Conservation (phyloP, 2,329 filamentous ascomycete genomes). For the Lachnellula arida region DNA sequence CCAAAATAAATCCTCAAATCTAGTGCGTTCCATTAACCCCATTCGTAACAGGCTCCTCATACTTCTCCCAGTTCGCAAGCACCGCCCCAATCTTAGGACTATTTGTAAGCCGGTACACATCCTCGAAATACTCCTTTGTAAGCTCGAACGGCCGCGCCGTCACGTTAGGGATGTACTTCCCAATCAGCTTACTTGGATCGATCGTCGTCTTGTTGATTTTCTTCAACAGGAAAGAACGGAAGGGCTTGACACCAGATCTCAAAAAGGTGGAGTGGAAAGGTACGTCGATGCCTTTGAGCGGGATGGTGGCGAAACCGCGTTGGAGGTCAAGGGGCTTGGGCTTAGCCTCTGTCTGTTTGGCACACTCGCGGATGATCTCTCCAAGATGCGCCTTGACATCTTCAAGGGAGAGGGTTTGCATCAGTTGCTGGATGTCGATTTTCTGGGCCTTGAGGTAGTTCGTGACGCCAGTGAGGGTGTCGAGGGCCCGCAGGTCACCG, state of each 20-base stretch:
- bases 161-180: slow-evolving; percentile 99
- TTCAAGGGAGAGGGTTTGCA: slow-evolving; percentile 79
- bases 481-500: slow-evolving; percentile 65
- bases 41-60: slow-evolving; percentile 29
- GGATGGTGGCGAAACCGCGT: slow-evolving; percentile 95
- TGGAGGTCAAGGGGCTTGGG: slow-evolving; percentile 83
- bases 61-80: slow-evolving; percentile 34
- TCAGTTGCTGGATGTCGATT: slow-evolving; percentile 92
- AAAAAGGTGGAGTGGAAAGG: slow-evolving; percentile 99
- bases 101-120: slow-evolving; percentile 93
- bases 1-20: too few species aligned
- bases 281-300: slow-evolving; percentile 94
- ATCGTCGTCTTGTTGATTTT: slow-evolving; percentile 99
- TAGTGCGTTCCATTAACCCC: slow-evolving; percentile 21
- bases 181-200: slow-evolving; percentile 91
- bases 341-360: slow-evolving; percentile 83
- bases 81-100: slow-evolving; percentile 33
- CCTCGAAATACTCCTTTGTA: slow-evolving; percentile 98
- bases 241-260: slow-evolving; percentile 96
- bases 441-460: slow-evolving; percentile 97
- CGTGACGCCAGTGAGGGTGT: slow-evolving; percentile 63
- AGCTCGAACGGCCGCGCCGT: slow-evolving; percentile 93
- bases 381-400: slow-evolving; percentile 86
- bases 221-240: slow-evolving; percentile 97
- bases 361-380: slow-evolving; percentile 85